These are phyloP conservation scores for Ogataea pignaliae DNA, from an alignment of 805 yeast species.

Conservation along the genomic window DNA sequence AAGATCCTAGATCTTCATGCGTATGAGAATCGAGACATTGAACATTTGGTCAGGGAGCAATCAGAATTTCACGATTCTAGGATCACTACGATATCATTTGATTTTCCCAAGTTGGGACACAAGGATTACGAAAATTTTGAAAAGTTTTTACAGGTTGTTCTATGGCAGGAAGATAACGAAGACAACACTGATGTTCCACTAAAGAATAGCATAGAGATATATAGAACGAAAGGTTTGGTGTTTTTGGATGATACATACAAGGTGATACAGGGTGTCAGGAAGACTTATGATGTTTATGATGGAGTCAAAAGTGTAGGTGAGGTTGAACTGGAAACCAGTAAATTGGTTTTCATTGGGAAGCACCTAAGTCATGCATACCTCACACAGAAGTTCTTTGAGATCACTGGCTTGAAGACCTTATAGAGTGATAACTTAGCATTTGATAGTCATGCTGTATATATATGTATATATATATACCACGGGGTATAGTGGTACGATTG, in stretches of 20 bases:
- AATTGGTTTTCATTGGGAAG: constrained; percentile 32
- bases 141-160: constrained; percentile 57
- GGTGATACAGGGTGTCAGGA: constrained; percentile 89
- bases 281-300: constrained; percentile 77
- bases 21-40: constrained; percentile 44
- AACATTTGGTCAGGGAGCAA: constrained; percentile 15
- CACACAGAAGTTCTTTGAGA: constrained; percentile 4
- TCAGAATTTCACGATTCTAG: constrained; percentile 44
- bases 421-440: too few species aligned
- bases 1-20: constrained; percentile 76
- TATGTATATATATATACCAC: too few species aligned
- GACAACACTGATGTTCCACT: constrained; percentile 10
- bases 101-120: constrained; percentile 35
- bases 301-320: constrained; percentile 16
- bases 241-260: constrained; percentile 39
- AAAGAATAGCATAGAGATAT: constrained; percentile 51
- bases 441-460: too few species aligned
- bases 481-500: too few species aligned
- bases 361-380: constrained; percentile 11
- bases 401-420: constrained; percentile 4
- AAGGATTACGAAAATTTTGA: constrained; percentile 44
- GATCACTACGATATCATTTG: constrained; percentile 49
- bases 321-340: constrained; percentile 10
- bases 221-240: constrained; percentile 76
- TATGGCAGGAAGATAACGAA: constrained; percentile 63